Conservation (phyloP, 371 early-diverging fungal species). For the Basidiobolus meristosporus region DNA sequence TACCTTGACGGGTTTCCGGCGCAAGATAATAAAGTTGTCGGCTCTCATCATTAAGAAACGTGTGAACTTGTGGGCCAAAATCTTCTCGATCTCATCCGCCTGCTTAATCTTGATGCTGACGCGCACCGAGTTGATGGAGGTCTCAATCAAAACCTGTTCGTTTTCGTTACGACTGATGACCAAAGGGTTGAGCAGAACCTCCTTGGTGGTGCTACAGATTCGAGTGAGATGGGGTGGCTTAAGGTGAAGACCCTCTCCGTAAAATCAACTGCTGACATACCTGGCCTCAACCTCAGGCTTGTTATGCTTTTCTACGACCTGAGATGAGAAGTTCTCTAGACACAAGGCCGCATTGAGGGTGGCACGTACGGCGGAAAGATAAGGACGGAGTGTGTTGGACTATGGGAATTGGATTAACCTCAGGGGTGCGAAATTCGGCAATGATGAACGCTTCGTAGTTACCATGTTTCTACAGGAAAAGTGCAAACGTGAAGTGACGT, state of each 20-base stretch:
- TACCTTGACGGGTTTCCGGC: conserved; percentile 79
- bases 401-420: conserved; percentile 15
- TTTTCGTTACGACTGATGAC: conserved; percentile 85
- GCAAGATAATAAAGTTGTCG: conserved; percentile 85
- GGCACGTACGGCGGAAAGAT: conserved; percentile 83
- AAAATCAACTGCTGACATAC: no score
- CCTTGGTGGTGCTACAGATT: conserved; percentile 35
- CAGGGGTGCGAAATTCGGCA: no score
- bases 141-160: conserved; percentile 84
- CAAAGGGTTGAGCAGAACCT: conserved; percentile 77
- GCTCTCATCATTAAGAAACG: conserved; percentile 93
- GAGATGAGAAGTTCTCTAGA: conserved; percentile 90
- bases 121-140: conserved; percentile 86
- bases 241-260: no score
- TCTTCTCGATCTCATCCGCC: conserved; percentile 91
- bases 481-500: no score
- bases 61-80: conserved; percentile 88
- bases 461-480: no score
- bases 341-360: conserved; percentile 89
- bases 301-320: conserved; percentile 93
- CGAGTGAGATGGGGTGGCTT: no score
- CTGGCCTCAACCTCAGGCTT: conserved; percentile 92
- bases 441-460: no score
- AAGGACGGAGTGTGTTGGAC: conserved; percentile 94
- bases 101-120: conserved; percentile 92